Evolutionary conservation across 495 filamentous ascomycete genomes (phyloP), one percentile per base, ranked within the genome.

Genomic region (Umbilicaria muhlenbergii): DNA sequence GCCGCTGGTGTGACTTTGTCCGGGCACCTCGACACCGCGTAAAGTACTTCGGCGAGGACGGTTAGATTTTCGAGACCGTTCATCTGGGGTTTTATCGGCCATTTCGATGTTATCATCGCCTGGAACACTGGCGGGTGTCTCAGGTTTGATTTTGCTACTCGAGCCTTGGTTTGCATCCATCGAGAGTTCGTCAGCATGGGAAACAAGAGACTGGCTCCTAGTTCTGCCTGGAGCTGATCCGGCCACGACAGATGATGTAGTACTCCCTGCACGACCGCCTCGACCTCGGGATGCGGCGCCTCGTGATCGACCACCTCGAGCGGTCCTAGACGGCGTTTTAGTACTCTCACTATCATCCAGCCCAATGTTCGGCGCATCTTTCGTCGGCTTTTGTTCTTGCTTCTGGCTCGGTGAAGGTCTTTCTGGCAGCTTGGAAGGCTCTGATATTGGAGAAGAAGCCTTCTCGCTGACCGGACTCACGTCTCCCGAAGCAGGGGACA

Each of bases 61-160:
- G 28, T 35, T 48, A 6, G 53, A 45, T 42, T 51, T 53, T n/a
- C 50, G 41, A 14, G 51, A 33, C 17, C 16, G 24, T 28, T 50
- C 44, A 19, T 55, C 54, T 7, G 50, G 49, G 18, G 50, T 52
- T 11, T 38, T 45, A 8, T 41, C 44, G 11, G 51, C 45, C 33
- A 50, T 42, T 6, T 52, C 44, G 34, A 44, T 24, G 31, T 52
- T 49, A 15, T 61, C 58, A 15, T 54, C 56, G 6, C 58, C 58
- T 5, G 61, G 50, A 19, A 64, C 49, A 18, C 60, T 53, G 32
- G 62, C 58, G 11, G 81, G 78, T 1, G 77, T 81, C 57, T 91
- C 83, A 38, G 72, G 66, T 61, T 88, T 88, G 46, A 87, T 69
- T 34, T 60, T 67, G 41, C 67, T 58, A 4, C 60, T 61, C 3